phyloP scores from a whole-genome alignment of 208 protist species.

The Wallacemonas sp. region DNA sequence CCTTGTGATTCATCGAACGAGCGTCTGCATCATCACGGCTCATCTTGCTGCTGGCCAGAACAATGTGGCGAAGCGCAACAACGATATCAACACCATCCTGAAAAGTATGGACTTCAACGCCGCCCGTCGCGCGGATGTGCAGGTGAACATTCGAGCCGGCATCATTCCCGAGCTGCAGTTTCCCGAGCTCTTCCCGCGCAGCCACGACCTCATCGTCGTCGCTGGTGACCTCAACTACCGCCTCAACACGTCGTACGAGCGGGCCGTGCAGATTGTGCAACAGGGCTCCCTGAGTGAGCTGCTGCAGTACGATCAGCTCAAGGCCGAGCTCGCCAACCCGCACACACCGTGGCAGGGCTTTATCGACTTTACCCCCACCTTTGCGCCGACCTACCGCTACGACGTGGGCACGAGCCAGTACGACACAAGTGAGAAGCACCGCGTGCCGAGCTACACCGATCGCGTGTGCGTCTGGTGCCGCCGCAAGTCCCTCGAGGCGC shows the following conservation, averaged over 20 bases:
- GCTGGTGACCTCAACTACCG: conserved; percentile 95
- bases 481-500: conserved; percentile 34
- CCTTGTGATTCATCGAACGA: conserved; percentile 73
- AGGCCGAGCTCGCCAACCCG: conserved; percentile 56
- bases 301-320: conserved; percentile 84
- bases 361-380: conserved; percentile 61
- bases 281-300: conserved; percentile 40
- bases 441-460: conserved; percentile 90
- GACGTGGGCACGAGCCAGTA: conserved; percentile 87
- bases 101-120: conserved; percentile 87
- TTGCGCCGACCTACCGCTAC: conserved; percentile 91
- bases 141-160: conserved; percentile 23
- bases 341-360: conserved; percentile 85
- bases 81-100: conserved; percentile 90
- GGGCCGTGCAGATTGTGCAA: conserved; percentile 46
- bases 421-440: conserved; percentile 92
- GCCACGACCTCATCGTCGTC: conserved; percentile 90
- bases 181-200: conserved; percentile 60
- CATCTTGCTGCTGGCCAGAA: conserved; percentile 94
- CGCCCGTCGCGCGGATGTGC: conserved; percentile 39
- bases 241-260: conserved; percentile 75
- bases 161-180: conserved; percentile 24
- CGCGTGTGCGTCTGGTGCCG: conserved; percentile 75
- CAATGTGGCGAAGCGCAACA: conserved; percentile 86
- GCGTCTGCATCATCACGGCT: conserved; percentile 87